Evolutionary conservation across 768 basidiomycete genomes (phyloP), one percentile per base, ranked within the genome.

Genomic region (Boletus edulis): DNA sequence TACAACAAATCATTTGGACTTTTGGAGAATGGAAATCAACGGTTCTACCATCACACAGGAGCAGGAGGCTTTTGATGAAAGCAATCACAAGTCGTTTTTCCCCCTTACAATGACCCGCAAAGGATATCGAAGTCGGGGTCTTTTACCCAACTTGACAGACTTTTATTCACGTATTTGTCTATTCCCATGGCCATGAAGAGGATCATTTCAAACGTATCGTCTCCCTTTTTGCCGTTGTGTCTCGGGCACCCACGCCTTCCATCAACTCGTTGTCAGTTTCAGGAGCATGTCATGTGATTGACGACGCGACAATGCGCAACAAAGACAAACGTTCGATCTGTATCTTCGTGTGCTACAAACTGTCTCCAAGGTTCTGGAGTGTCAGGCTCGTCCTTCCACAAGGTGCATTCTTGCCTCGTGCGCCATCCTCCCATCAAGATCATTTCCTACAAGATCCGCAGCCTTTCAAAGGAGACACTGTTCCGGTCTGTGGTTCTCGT

Each of bases 401-500:
- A 22, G 17, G 12, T 22, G 6, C 22, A 3, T 29, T 29, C 32
- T n/a, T 10, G 37, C 15, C 78, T 0, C 81, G 79, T 57, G 24
- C 42, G 5, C n/a, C 43, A 7, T 20, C 51, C 54, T 39, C 50
- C 52, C 35, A 55, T 65, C 6, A 72, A 74, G 35, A 64, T 93
- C 45, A 81, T 93, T 34, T 87, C 90, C 0, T 94, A 91, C 76
- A 89, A 85, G 68, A 73, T 89, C 17, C 83, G 91, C 24, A 90
- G 85, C 57, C 75, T 90, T 31, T 55, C 78, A 1, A 89, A 88
- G 60, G 91, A 93, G 66, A 75, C 81, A 0, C 74, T 82, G 0
- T 94, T 93, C 68, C 93, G 91, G 90, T 18, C 69, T 87, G 18
- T 92, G 87, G 87, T 91, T 89, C 69, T 62, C 75, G 20, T 91